Conservation (phyloP, 2,329 filamentous ascomycete species). For the Alternaria brassicae region DNA sequence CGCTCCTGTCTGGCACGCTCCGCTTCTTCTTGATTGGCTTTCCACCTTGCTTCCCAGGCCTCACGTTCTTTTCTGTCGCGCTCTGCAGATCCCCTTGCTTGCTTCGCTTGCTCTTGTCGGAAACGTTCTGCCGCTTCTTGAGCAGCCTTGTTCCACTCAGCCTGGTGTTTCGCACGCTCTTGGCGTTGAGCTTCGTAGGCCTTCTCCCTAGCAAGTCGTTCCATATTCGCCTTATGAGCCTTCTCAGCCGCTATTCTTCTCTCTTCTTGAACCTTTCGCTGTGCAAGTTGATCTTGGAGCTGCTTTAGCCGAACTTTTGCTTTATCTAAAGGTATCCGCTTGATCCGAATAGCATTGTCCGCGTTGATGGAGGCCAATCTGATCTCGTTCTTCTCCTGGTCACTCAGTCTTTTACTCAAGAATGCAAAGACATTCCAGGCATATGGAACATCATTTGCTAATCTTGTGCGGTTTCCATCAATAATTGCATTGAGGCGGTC, state of each 20-base stretch:
- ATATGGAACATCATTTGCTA: neutral
- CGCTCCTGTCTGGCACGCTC: neutral
- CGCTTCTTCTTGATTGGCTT: neutral
- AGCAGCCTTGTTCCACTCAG: neutral
- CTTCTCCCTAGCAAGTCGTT: neutral
- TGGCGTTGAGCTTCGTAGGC: neutral
- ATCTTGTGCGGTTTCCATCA: neutral
- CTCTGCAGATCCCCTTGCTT: neutral
- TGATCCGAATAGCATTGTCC: neutral
- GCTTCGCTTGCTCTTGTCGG: neutral
- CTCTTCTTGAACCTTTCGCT: neutral
- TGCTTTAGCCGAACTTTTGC: neutral
- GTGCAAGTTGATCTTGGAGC: neutral
- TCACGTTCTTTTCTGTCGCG: neutral
- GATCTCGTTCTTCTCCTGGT: slow-evolving; percentile 6
- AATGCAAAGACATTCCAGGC: slow-evolving; percentile 4
- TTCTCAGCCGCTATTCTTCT: neutral
- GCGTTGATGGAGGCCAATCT: neutral
- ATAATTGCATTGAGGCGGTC: neutral
- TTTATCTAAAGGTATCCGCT: neutral
- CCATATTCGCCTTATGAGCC: neutral
- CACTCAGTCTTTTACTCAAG: neutral
- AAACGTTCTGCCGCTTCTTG: neutral
- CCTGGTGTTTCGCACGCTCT: slow-evolving; percentile 1
- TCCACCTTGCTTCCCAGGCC: neutral